Base-by-base conservation (phyloP, 2,329 filamentous ascomycete genomes). In the Aureobasidium musti region DNA sequence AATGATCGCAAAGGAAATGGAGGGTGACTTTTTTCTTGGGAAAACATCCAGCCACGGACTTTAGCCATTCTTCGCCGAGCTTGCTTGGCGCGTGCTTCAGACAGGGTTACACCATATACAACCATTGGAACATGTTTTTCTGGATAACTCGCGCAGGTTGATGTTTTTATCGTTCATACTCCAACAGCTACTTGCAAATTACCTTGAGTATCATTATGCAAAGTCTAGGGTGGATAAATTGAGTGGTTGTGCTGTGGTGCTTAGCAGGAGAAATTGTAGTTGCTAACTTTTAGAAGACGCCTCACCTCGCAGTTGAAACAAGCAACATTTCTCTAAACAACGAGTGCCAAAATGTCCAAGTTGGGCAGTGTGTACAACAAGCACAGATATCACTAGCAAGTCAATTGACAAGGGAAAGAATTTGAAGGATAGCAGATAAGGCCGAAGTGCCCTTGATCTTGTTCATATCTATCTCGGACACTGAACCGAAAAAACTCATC, bases 381-480 rank as follows among this genome's bases (percentile, higher is more conserved):
- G 5, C 10, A 45, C 45, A 26, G 3, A 5, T 49, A 28, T 49
- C 23, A 49, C 23, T 28, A 21, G 11, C 13, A 26, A 21, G 5
- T 49, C 7, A 2, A 13, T 14, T 14, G 5, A 26, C 8, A 26
- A 49, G 23, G 13, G 28, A 13, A 19, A 4, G 6, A 28, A 5
- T 19, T 49, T 49, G 45, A 28, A 49, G 37, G 57, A 61, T 61
- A 49, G 57, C 57, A 49, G 49, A n/a, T 35, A 13, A 49, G 57
- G 41, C 26, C n/a, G 7, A 21, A 37, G 19, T 49, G 41, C 57
- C 43, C 30, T 37, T 49, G 43, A 49, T 61, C n/a, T 49, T 45
- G 26, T 49, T 61, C 57, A 47, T 61, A 14, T 5, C 26, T 47
- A 49, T 61, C 57, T 61, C 30, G n/a, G 56, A 47, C 41, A 61